These are phyloP conservation scores for Coniochaeta pulveracea DNA, from an alignment of 2,329 filamentous ascomycete genomes.

Conservation along the genomic window DNA sequence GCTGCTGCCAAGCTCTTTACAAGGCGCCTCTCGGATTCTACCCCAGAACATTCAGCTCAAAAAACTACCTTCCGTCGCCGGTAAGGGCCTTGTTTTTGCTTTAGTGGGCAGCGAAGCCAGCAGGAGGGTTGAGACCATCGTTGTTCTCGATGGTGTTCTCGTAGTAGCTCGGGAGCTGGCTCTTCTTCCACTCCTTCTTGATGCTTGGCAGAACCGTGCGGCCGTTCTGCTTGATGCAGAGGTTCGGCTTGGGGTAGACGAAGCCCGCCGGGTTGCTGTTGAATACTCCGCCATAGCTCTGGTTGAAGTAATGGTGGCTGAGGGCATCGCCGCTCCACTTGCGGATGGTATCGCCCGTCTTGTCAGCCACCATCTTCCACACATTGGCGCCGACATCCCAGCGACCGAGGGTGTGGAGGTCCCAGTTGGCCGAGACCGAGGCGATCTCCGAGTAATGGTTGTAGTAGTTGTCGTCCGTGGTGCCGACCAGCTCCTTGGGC, in stretches of 20 bases:
- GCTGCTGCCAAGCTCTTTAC: too few relatives aligned
- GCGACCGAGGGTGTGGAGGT: slow-evolving; percentile 55
- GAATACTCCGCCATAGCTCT: slow-evolving; percentile 19
- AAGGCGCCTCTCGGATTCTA: too few relatives aligned
- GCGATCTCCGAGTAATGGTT: slow-evolving; percentile 61
- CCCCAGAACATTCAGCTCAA: too few relatives aligned
- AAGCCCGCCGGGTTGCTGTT: slow-evolving; percentile 10
- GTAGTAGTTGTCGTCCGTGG: slow-evolving; percentile 58
- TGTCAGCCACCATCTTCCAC: slow-evolving; percentile 46
- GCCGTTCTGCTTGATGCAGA: slow-evolving; percentile 13
- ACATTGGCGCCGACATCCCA: slow-evolving; percentile 65
- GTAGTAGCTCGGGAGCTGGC: slow-evolving; percentile 15
- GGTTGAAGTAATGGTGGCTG: slow-evolving; percentile 7
- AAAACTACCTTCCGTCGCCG: too few relatives aligned
- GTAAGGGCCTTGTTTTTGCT: too few relatives aligned
- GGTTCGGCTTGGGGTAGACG: slow-evolving; percentile 16
- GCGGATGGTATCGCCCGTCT: slow-evolving; percentile 43
- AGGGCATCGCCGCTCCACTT: slow-evolving; percentile 8
- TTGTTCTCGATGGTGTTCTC: slow-evolving; percentile 15
- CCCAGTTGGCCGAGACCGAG: slow-evolving; percentile 61
- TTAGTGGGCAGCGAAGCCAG: too few relatives aligned
- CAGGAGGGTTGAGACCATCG: slow-evolving; percentile 16
- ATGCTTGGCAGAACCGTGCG: slow-evolving; percentile 13
- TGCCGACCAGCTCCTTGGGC: slow-evolving; percentile 51
- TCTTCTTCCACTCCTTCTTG: slow-evolving; percentile 12